phyloP scores from a whole-genome alignment of 768 basidiomycete genomes.

The Lactarius deliciosus region DNA sequence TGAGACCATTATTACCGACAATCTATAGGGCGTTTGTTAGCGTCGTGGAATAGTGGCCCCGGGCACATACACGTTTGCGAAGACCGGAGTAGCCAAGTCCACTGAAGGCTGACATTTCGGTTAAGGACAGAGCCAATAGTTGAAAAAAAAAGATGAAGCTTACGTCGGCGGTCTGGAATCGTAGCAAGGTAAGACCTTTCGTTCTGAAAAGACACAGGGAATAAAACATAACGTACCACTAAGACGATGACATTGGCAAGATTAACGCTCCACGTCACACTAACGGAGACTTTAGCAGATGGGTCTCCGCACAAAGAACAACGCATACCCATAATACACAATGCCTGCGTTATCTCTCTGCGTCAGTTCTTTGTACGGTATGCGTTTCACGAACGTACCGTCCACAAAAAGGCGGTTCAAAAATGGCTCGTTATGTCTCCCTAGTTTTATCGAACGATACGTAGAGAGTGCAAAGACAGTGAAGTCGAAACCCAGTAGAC shows the following conservation, averaged over 20 bases:
- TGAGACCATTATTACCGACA: constrained; percentile 24
- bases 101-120: not conserved
- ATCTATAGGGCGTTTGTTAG: constrained; percentile 1
- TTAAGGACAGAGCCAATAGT: not conserved
- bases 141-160: constrained; percentile 2
- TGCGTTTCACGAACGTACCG: constrained; percentile 13
- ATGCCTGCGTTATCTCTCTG: constrained; percentile 8
- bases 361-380: not conserved
- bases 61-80: constrained; percentile 22
- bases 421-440: constrained; percentile 22
- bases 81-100: not conserved
- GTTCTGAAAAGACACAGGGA: not conserved
- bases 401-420: constrained; percentile 16
- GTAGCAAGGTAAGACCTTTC: not conserved
- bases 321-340: constrained; percentile 23
- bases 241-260: constrained; percentile 21
- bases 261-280: constrained; percentile 22
- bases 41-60: not conserved
- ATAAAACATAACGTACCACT: constrained; percentile 10
- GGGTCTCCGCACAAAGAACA: not conserved
- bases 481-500: constrained; percentile 28
- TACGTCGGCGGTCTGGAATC: constrained; percentile 1
- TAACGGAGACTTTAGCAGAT: constrained; percentile 5
- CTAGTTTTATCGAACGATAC: constrained; percentile 18
- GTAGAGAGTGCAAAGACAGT: constrained; percentile 30